Evolutionary conservation across 129 eudicot genomes (phyloP).

Genomic region (Calendula officinalis): DNA sequence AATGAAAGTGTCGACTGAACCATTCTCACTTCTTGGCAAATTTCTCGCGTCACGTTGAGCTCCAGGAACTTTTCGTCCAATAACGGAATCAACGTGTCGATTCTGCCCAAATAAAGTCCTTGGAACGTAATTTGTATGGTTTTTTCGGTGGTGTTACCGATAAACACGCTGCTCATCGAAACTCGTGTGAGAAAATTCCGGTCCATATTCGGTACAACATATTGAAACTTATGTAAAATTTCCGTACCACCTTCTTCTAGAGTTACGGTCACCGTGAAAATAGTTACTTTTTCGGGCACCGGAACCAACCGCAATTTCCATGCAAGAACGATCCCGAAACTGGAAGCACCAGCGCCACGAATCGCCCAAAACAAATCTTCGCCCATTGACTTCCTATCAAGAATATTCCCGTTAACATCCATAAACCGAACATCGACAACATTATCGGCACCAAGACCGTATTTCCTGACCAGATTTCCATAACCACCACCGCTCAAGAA

Average conservation of each 20-base stretch:
- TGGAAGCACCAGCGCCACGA: conserved; percentile 6
- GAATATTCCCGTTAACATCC: neutral
- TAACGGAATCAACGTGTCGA: conserved; percentile 16
- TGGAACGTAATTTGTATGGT: conserved; percentile 19
- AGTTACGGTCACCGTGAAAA: neutral
- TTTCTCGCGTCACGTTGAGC: conserved; percentile 17
- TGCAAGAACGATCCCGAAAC: conserved; percentile 18
- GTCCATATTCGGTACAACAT: conserved; percentile 21
- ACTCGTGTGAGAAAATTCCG: conserved; percentile 26
- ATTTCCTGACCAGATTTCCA: neutral
- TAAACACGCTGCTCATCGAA: neutral
- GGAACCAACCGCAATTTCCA: conserved; percentile 19
- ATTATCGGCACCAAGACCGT: neutral
- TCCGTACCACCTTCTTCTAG: conserved; percentile 13
- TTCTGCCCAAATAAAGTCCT: conserved; percentile 30
- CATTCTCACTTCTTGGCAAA: conserved; percentile 40
- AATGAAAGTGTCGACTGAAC: conserved; percentile 23
- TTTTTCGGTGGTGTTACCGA: neutral
- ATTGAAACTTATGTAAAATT: conserved; percentile 34
- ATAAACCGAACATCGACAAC: neutral
- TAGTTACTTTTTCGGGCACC: neutral
- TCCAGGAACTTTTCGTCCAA: conserved; percentile 33
- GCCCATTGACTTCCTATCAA: neutral
- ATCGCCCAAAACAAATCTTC: conserved; percentile 10
- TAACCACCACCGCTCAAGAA: neutral